Evolutionary conservation across 2,329 filamentous ascomycete species (phyloP), one percentile per base, ranked within the genome.

Genomic region (Colletotrichum orbiculare): DNA sequence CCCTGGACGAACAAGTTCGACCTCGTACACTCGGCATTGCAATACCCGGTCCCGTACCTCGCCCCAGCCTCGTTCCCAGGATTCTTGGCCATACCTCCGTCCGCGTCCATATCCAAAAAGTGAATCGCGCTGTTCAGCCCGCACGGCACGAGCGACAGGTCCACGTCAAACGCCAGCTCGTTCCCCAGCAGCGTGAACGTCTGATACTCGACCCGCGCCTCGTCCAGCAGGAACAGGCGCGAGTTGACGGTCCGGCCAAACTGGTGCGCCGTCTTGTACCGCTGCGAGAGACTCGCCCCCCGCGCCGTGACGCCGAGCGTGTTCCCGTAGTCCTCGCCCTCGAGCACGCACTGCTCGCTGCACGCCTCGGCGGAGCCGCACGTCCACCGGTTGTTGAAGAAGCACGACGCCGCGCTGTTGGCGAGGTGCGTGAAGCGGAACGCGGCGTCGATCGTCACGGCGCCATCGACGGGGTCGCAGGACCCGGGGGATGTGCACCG

Each of bases 101-200:
- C 82, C 33, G 78, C 75, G 8, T 85, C 81, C 85, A 87, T 87
- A 66, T 81, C 77, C 13, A 84, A 79, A 53, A 87, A 82, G 76
- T 90, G 90, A 42, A 91, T 75, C 35, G 88, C 88, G 56, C 86
- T 86, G 76, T 91, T 91, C 67, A 91, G 75, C 57, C 89, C 89
- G 70, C 89, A 91, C 39, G 71, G 83, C 34, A 90, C 79, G 60
- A 83, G 83, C 35, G 87, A 89, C 37, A 89, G 82, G 71, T 91
- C 88, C 13, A 90, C 87, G 60, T 90, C 87, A 62, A 91, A 90
- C 41, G 85, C 85, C 71, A 91, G 85, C 74, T 91, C 89, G 71
- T 87, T 81, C 76, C 85, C 85, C 64, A 85, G 78, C 56, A 90
- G 79, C 60, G 86, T 81, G 76, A 90, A 86, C 71, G 85, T 82